Evolutionary conservation across 2,329 filamentous ascomycete genomes (phyloP), one percentile per base, ranked within the genome.

Genomic region (Neopestalotiopsis clavispora): DNA sequence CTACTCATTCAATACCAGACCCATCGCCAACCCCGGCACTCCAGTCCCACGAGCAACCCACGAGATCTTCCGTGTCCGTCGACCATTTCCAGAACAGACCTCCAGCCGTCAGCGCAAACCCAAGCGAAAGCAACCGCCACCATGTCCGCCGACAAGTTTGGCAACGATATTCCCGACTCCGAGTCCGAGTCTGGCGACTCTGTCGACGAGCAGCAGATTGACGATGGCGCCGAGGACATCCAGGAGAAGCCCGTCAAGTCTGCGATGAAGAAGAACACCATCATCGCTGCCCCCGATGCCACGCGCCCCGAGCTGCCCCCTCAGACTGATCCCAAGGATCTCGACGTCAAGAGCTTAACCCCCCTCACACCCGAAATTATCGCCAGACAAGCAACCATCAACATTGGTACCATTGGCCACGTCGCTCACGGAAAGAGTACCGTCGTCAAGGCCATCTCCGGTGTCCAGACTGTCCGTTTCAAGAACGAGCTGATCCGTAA

Each of bases 401-500:
- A 98, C 84, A 98, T 98, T 77, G 96, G 95, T 73, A 98, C 96
- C 71, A 98, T 99, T 82, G 95, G 95, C 68, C 96, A 98, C 82
- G 95, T 98, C 87, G 96, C 96, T 79, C 95, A 98, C 92, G 95
- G 95, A 80, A 98, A 98, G 83, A 97, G 94, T 71, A 99, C 96
- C 28, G 96, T 99, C 65, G 96, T 99, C 77, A 99, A 99, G 88
- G 96, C 96, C 77, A 98, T 99, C 77, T 98, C 96, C 1, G 96
- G 96, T 72, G 96, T 99, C 72, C 96, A 99, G 88, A 99, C 96
- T 20, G 96, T 99, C 79, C 91, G 96, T 75, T 99, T 99, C 89
- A 99, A 99, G 92, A 99, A 98, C 86, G 96, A 99, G 85, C 86
- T 98, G 84, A 97, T 98, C 85, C 90, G 96, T 79, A 99, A 99